Evolutionary conservation across 1,139 yeast species (phyloP), one percentile per base, ranked within the genome.

Genomic region (Debaryomycetaceae sp.): DNA sequence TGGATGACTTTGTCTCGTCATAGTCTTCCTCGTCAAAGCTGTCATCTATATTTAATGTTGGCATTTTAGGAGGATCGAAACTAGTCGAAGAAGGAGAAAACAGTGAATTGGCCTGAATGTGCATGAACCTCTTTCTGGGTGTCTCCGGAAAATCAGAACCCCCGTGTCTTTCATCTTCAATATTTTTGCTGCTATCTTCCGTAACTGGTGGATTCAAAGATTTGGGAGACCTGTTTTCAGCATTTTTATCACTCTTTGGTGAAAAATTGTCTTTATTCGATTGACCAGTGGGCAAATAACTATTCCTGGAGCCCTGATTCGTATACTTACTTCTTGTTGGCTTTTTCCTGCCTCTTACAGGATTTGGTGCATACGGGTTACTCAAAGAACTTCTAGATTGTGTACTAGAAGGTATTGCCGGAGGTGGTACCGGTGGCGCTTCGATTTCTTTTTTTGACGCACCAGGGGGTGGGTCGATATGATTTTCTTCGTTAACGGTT

Each of bases 301-400:
- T 22, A 11, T 22, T 22, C 4, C 26, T 22, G 7, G 26, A 8
- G 11, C 26, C 11, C 26, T 22, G 26, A 3, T 22, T 22, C 11
- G 11, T 69, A 40, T 65, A 65, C 36, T 50, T 61, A 42, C 43
- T 60, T 38, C 46, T 53, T 34, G 49, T 52, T 8, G 53, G 28
- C 14, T 43, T 45, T 15, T 49, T 40, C 37, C 47, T 50, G 14
- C 52, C 41, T 15, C 42, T 35, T 13, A 40, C 30, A 1, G 49
- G 51, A 3, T 61, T 59, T 13, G 77, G 75, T 2, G 75, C 75
- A 49, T 70, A 70, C 22, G 76, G 75, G 42, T 70, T 69, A n/a
- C 26, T 22, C 26, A 22, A 22, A 22, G 26, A 22, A 11, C 26
- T 22, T 22, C 26, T 22, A 11, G 26, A 11, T 22, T 22, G 26